Conservation (phyloP, 78 protist species). For the Speleostelium caveatum region DNA sequence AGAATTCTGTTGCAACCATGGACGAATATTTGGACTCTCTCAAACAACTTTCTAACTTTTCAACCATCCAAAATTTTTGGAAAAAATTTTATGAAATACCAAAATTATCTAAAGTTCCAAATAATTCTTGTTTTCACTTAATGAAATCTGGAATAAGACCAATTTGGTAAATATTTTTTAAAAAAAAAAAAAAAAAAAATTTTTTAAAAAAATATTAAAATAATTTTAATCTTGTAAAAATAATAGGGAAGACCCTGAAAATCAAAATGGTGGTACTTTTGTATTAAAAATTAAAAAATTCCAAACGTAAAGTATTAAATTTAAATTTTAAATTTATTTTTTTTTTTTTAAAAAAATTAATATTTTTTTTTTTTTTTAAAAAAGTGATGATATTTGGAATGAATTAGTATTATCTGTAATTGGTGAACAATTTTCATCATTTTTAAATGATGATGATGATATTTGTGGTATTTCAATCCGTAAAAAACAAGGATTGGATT, state of each 20-base stretch:
- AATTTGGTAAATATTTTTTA: constrained; percentile 57
- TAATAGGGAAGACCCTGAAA: constrained; percentile 71
- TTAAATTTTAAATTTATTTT: neutral
- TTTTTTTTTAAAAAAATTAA: neutral
- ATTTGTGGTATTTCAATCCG: constrained; percentile 78
- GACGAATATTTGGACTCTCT: constrained; percentile 44
- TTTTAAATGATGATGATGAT: constrained; percentile 51
- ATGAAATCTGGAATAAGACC: constrained; percentile 63
- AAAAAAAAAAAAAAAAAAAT: neutral
- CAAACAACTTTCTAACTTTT: constrained; percentile 16
- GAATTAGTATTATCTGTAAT: constrained; percentile 62
- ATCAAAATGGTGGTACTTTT: constrained; percentile 63
- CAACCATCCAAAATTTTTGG: constrained; percentile 67
- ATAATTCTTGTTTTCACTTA: constrained; percentile 67
- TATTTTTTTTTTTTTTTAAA: neutral
- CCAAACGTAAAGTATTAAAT: constrained; percentile 32
- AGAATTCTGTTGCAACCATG: constrained; percentile 23
- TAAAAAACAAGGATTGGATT: constrained; percentile 68
- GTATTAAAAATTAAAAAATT: constrained; percentile 49
- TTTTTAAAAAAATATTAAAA: neutral
- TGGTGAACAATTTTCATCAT: constrained; percentile 72
- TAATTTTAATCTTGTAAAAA: neutral
- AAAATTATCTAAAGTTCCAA: constrained; percentile 36
- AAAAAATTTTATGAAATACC: constrained; percentile 39
- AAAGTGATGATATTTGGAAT: constrained; percentile 75